phyloP scores from a whole-genome alignment of 345 rosid genomes.

The Lumnitzera racemosa region DNA sequence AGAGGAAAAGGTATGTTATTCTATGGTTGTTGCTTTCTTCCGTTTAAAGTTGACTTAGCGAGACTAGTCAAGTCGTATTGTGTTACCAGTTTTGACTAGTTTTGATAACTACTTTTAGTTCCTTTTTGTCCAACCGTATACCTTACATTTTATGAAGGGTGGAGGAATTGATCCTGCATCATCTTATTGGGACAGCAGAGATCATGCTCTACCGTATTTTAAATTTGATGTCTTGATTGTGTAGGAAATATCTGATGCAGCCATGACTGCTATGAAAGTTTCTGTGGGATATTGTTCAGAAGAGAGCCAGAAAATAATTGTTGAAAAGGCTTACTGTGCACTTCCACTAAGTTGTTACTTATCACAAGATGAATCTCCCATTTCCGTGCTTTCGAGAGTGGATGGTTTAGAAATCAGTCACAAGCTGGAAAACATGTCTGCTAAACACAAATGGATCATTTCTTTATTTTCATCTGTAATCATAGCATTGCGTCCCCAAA shows the following conservation, averaged over 20 bases:
- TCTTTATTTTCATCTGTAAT: slow-evolving; percentile 70
- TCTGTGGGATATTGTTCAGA: slow-evolving; percentile 58
- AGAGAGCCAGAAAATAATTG: slow-evolving; percentile 55
- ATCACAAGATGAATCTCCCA: slow-evolving; percentile 34
- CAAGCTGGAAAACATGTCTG: slow-evolving; percentile 24
- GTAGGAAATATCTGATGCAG: slow-evolving; percentile 66
- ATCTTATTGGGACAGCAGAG: not conserved
- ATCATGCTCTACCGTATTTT: not conserved
- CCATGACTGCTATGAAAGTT: slow-evolving; percentile 54
- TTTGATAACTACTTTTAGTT: no score
- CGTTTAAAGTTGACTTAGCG: no score
- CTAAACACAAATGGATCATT: slow-evolving; percentile 58
- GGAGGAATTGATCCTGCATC: no score
- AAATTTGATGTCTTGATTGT: slow-evolving; percentile 10
- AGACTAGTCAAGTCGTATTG: no score
- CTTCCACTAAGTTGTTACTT: slow-evolving; percentile 41
- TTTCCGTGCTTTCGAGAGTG: slow-evolving; percentile 16
- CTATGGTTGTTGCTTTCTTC: not conserved
- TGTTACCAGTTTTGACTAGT: no score
- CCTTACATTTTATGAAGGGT: no score
- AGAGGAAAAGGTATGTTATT: slow-evolving; percentile 36
- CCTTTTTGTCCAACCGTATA: no score
- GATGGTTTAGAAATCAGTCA: slow-evolving; percentile 25
- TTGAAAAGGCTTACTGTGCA: slow-evolving; percentile 51
- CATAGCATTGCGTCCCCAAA: slow-evolving; percentile 56